Base-by-base conservation (phyloP, 2,329 filamentous ascomycete species). In the Diaporthe vaccinii region DNA sequence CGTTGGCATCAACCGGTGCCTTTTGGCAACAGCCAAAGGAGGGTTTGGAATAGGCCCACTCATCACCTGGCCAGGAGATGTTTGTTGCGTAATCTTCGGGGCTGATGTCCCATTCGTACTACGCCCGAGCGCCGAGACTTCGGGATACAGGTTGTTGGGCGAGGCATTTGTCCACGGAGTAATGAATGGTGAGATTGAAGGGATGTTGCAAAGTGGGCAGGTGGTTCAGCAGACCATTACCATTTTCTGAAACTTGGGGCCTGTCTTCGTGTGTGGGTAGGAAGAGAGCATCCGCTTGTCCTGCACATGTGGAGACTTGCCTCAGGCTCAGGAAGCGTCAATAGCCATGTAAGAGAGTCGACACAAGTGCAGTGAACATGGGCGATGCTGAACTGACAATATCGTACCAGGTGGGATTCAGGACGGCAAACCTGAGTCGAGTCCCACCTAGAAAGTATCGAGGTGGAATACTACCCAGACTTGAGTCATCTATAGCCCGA, bases 101-200 rank as follows among this genome's bases (percentile, higher is more conserved):
- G 46, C 65, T 25, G 65, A 68, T 17, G 65, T 68, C 4, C 20
- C 65, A 20, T 68, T 68, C 9, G 8, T 68, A 31, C 34, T 68
- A 4, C 44, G 65, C 3, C 65, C 44, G 3, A 4, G 3, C 8
- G 12, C 22, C 10, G 25, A 17, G 3, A 12, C 5, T 1, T 28
- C 46, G 2, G 34, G 8, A 12, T 68, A 68, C 65, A 68, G 44
- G 31, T n/a, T 68, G 31, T 20, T 68, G 25, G 65, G 65, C 2
- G 65, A 68, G 14, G 46, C 65, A 7, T 68, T 68, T 20, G 46
- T 53, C 2, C 65, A 68, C 14, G 65, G 65, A 22, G 46, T 68
- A 8, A 68, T 68, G 65, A 68, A 53, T 7, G 65, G 65, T 3
- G 65, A 68, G 31, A 68, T 68, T 7, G 31, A 39, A 25, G 65